phyloP scores from a whole-genome alignment of 257 asterid species.

The Penstemon barbatus region DNA sequence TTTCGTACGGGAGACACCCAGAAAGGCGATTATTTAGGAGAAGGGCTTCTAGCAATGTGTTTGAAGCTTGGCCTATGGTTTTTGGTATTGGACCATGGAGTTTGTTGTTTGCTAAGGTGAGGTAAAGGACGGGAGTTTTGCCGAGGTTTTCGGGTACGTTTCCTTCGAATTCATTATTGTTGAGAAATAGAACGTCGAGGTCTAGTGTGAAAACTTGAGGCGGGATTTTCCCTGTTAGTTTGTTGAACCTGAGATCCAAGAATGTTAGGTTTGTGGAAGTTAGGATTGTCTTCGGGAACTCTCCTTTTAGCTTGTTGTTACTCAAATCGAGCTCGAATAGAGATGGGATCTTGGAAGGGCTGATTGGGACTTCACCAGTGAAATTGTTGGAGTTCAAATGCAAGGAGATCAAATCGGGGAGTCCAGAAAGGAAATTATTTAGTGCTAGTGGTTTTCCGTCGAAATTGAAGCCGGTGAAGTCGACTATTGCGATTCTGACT shows the following conservation, averaged over 20 bases:
- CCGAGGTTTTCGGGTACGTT: conserved; percentile 46
- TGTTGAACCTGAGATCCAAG: conserved; percentile 63
- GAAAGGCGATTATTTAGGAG: conserved; percentile 47
- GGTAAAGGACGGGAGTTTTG: conserved; percentile 37
- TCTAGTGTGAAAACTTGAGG: conserved; percentile 46
- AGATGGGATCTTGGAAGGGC: conserved; percentile 19
- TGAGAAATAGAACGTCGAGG: conserved; percentile 67
- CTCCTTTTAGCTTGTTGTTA: conserved; percentile 53
- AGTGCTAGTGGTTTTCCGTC: conserved; percentile 11
- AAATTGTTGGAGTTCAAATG: conserved; percentile 62
- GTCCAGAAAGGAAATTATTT: conserved; percentile 25
- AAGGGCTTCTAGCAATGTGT: conserved; percentile 40
- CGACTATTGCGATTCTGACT: conserved; percentile 37
- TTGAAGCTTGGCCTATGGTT: conserved; percentile 45
- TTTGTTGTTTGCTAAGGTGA: conserved; percentile 58
- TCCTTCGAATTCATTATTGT: conserved; percentile 58
- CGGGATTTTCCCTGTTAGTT: conserved; percentile 40
- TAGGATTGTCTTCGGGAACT: conserved; percentile 49
- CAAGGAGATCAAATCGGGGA: conserved; percentile 42
- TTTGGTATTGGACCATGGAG: conserved; percentile 54
- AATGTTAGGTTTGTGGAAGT: conserved; percentile 51
- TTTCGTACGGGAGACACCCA: conserved; percentile 68
- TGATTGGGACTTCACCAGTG: conserved; percentile 37
- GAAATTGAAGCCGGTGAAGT: conserved; percentile 43
- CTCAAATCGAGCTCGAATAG: conserved; percentile 69